phyloP scores from a whole-genome alignment of 306 rosid species.

The Dalbergia cochinchinensis region DNA sequence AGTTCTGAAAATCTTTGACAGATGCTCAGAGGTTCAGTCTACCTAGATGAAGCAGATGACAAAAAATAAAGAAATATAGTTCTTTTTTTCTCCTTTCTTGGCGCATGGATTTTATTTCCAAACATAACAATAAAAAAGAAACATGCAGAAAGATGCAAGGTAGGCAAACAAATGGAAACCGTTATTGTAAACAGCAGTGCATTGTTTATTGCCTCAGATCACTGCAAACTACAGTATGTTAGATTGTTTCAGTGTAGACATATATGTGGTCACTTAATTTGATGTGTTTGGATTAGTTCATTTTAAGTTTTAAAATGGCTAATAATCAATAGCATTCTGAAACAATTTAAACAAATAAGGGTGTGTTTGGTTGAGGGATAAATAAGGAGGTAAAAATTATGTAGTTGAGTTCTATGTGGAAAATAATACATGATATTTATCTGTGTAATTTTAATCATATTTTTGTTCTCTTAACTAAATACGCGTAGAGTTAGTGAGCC shows the following conservation, averaged over 20 bases:
- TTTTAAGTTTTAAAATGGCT: too few relatives aligned
- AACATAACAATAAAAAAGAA: slow-evolving; percentile 26
- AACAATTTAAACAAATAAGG: too few relatives aligned
- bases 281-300: not conserved
- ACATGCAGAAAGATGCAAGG: slow-evolving; percentile 3
- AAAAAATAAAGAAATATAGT: not conserved
- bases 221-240: not conserved
- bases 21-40: slow-evolving; percentile 31
- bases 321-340: too few relatives aligned
- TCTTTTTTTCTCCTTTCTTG: not conserved
- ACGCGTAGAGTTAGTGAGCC: too few relatives aligned
- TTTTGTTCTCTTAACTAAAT: too few relatives aligned
- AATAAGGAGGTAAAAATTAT: too few relatives aligned
- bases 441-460: too few relatives aligned
- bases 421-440: too few relatives aligned
- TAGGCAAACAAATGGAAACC: slow-evolving; percentile 32
- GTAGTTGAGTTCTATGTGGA: too few relatives aligned
- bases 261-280: not conserved
- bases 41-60: not conserved
- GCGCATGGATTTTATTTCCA: not conserved
- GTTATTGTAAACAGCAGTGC: slow-evolving; percentile 34
- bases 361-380: too few relatives aligned
- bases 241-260: not conserved
- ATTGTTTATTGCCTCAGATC: not conserved
- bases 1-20: slow-evolving; percentile 32